Evolutionary conservation across 441 rosid genomes (phyloP).

Genomic region (Erodium texanum): DNA sequence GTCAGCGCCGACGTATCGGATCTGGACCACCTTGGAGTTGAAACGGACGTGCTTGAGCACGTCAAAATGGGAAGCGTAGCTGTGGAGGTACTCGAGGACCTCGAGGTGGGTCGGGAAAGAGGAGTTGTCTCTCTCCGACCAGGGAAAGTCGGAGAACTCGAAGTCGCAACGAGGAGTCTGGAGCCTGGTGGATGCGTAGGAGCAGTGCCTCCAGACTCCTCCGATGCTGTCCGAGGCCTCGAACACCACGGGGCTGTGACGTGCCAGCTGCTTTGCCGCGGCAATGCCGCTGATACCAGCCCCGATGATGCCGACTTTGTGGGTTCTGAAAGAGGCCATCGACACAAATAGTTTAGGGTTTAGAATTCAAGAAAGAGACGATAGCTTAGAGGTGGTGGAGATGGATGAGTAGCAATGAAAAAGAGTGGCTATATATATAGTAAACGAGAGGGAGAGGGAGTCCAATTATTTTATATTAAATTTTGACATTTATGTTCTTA

Average conservation of each 20-base stretch:
- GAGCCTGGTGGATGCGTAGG: conserved; percentile 41
- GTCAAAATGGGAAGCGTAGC: conserved; percentile 41
- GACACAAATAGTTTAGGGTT: too few relatives aligned
- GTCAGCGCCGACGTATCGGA: conserved; percentile 27
- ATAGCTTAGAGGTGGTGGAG: too few relatives aligned
- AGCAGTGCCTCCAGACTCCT: conserved; percentile 57
- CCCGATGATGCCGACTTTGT: conserved; percentile 43
- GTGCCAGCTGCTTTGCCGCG: conserved; percentile 42
- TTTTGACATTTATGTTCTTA: too few relatives aligned
- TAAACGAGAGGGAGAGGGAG: too few relatives aligned
- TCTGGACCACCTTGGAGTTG: conserved; percentile 38
- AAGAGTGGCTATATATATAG: too few relatives aligned
- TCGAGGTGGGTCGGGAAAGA: conserved; percentile 35
- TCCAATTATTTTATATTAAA: too few relatives aligned
- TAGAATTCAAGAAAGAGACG: too few relatives aligned
- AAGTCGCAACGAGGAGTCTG: conserved; percentile 46
- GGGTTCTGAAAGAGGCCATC: not conserved
- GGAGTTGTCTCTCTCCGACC: conserved; percentile 36
- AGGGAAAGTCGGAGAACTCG: conserved; percentile 55
- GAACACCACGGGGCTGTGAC: conserved; percentile 31
- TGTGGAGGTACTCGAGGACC: conserved; percentile 39
- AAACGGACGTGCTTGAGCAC: conserved; percentile 34
- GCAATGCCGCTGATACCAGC: conserved; percentile 57
- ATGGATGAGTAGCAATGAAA: too few relatives aligned
- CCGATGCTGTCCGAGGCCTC: conserved; percentile 51